Percentiles rank a stretch among this genome's conserved stretches.
These are phyloP conservation scores for Pugionium dolabratum DNA, from an alignment of 345 rosid genomes.

Conservation along the genomic window DNA sequence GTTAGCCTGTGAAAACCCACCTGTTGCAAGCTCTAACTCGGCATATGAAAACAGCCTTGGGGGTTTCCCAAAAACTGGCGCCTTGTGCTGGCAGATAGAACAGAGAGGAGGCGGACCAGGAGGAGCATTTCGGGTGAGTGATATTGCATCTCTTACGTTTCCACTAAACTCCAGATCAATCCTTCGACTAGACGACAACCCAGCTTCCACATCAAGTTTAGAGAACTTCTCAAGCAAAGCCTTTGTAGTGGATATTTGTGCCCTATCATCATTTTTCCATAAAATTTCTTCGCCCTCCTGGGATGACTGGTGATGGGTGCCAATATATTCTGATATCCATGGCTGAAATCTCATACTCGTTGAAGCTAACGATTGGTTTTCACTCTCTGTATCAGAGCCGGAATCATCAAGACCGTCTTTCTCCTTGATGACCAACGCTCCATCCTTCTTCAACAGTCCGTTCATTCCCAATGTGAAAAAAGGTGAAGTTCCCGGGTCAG, in stretches of 20 bases:
- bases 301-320: constrained; percentile 48
- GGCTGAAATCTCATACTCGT: constrained; percentile 73
- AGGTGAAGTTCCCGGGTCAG: constrained; percentile 89
- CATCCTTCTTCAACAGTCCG: constrained; percentile 42
- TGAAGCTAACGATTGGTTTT: constrained; percentile 64
- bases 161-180: constrained; percentile 60
- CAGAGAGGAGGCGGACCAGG: constrained; percentile 59
- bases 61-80: constrained; percentile 53
- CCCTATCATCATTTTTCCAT: constrained; percentile 39
- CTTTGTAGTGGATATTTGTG: constrained; percentile 50
- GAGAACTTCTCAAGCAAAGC: constrained; percentile 42
- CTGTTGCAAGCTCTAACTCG: constrained; percentile 56
- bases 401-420: constrained; percentile 44
- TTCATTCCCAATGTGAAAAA: constrained; percentile 55
- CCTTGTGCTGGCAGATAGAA: constrained; percentile 57
- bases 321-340: constrained; percentile 65
- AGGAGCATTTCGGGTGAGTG: constrained; percentile 62
- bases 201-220: constrained; percentile 47
- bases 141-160: constrained; percentile 69
- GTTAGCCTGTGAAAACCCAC: constrained; percentile 48
- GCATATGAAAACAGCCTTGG: constrained; percentile 50
- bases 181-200: constrained; percentile 44
- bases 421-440: constrained; percentile 51
- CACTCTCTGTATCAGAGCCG: constrained; percentile 78
- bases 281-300: constrained; percentile 53